Percentiles rank a stretch among this genome's conserved stretches.
Evolutionary conservation across 148 eudicot genomes (phyloP).

Genomic region (Camellia japonica): DNA sequence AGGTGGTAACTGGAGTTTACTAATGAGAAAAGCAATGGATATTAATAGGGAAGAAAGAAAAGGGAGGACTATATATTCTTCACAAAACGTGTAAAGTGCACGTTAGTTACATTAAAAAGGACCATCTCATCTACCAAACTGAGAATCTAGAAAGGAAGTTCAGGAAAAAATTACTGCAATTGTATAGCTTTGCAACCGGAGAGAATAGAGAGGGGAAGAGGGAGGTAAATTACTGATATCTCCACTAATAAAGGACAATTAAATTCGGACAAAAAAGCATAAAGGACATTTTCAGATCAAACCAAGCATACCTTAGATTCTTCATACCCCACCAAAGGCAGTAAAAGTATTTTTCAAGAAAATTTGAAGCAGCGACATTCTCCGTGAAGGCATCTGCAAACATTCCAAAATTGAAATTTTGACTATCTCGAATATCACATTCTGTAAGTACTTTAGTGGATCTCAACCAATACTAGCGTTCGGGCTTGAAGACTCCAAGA

Average conservation of each 20-base stretch:
- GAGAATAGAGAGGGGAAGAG: background rate
- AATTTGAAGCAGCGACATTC: slow-evolving; percentile 52
- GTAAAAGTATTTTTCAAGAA: slow-evolving; percentile 60
- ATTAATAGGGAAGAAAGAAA: background rate
- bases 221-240: background rate
- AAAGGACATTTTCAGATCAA: background rate
- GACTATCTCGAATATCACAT: slow-evolving; percentile 42
- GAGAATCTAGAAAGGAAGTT: background rate
- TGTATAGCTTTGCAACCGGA: background rate
- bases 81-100: too few relatives aligned
- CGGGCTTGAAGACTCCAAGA: slow-evolving; percentile 32
- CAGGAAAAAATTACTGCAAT: background rate
- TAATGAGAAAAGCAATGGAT: background rate
- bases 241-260: background rate
- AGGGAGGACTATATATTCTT: background rate
- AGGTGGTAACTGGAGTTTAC: background rate
- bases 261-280: background rate
- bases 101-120: background rate
- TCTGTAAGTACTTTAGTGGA: slow-evolving; percentile 38
- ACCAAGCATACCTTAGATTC: slow-evolving; percentile 48
- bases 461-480: slow-evolving; percentile 45
- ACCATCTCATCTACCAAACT: slow-evolving; percentile 12
- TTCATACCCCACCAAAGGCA: slow-evolving; percentile 95
- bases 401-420: slow-evolving; percentile 60
- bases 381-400: slow-evolving; percentile 56